These are phyloP conservation scores for Wickerhamiella lipophila DNA, from an alignment of 805 yeast genomes.

Conservation along the genomic window DNA sequence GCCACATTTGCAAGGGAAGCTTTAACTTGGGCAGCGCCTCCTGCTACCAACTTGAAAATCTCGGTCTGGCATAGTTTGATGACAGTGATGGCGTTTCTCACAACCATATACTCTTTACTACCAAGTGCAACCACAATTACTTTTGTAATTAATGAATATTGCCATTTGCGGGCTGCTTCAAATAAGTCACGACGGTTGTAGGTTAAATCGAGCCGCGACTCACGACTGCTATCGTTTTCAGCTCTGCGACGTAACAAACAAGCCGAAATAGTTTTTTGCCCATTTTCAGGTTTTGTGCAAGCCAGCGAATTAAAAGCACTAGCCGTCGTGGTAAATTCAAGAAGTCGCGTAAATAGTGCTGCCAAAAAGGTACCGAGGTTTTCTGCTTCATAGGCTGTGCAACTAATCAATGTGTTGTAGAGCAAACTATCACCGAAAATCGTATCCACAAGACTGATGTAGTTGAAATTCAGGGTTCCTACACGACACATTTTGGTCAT, in stretches of 20 bases:
- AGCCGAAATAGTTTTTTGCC: background rate
- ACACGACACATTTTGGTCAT: constrained; percentile 37
- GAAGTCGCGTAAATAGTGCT: background rate
- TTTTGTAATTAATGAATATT: constrained; percentile 28
- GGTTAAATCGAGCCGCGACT: constrained; percentile 14
- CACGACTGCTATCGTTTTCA: constrained; percentile 1
- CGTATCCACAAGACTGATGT: constrained; percentile 33
- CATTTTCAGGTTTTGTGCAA: background rate
- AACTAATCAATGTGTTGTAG: constrained; percentile 49
- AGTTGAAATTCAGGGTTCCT: constrained; percentile 31
- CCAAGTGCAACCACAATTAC: constrained; percentile 35
- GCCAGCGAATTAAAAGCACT: background rate
- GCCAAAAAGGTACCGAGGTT: constrained; percentile 60
- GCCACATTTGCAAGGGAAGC: constrained; percentile 38
- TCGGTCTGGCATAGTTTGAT: constrained; percentile 37
- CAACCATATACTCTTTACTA: constrained; percentile 50
- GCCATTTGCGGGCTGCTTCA: background rate
- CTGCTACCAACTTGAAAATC: constrained; percentile 29
- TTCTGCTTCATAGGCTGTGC: constrained; percentile 68
- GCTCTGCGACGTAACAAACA: constrained; percentile 11
- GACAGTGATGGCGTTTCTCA: constrained; percentile 68
- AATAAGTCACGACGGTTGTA: constrained; percentile 27
- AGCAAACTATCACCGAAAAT: constrained; percentile 40
- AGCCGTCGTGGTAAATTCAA: background rate
- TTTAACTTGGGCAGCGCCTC: constrained; percentile 42